Conservation (phyloP, 2,329 filamentous ascomycete genomes). For the Xylaria arbuscula region DNA sequence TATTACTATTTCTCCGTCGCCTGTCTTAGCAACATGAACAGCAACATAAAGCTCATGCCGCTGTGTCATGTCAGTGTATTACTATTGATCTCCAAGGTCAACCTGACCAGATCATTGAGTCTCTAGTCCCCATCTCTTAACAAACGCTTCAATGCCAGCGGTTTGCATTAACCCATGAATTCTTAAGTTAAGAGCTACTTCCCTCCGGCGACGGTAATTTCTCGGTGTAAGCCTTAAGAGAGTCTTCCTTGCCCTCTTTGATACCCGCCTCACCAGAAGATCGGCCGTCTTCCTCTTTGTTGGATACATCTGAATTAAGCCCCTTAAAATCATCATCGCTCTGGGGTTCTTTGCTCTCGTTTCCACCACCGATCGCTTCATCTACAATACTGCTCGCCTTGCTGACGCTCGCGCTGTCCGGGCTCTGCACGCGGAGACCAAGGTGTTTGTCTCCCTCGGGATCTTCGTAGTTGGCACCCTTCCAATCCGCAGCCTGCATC, state of each 20-base stretch:
- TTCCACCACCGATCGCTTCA: constrained; percentile 36
- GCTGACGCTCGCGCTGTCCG: constrained; percentile 74
- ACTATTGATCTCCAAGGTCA: not conserved
- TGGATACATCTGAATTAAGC: constrained; percentile 35
- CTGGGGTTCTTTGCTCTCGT: constrained; percentile 34
- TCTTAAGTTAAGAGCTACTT: constrained; percentile 22
- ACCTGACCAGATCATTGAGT: not conserved
- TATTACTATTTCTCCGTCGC: too few species aligned
- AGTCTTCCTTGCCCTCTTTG: constrained; percentile 35
- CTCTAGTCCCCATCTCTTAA: not conserved
- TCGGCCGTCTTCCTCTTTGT: constrained; percentile 20
- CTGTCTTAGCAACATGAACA: not conserved
- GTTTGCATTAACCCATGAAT: not conserved
- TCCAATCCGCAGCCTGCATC: constrained; percentile 78
- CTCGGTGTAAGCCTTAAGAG: constrained; percentile 45
- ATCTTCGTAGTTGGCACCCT: constrained; percentile 63
- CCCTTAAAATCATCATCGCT: constrained; percentile 44
- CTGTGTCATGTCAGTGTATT: not conserved
- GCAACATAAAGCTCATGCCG: not conserved
- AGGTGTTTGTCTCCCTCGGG: constrained; percentile 70
- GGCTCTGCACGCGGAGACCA: constrained; percentile 73
- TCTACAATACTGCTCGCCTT: constrained; percentile 76
- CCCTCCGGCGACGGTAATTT: constrained; percentile 48
- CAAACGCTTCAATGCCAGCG: not conserved
- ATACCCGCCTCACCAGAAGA: constrained; percentile 8